These are phyloP conservation scores for Sicyos baderoa DNA, from an alignment of 306 rosid genomes.

Conservation along the genomic window DNA sequence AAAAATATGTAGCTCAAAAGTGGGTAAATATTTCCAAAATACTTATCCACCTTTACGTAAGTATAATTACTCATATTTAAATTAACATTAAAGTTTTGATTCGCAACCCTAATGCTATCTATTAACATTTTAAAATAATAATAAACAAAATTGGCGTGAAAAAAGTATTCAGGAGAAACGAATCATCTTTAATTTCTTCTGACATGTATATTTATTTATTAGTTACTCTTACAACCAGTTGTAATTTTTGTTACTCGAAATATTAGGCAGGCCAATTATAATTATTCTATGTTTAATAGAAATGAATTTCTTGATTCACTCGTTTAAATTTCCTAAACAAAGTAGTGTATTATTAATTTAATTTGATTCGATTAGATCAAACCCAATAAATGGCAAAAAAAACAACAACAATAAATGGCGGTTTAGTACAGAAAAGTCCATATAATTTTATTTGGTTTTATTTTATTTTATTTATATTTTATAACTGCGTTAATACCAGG, in stretches of 20 bases:
- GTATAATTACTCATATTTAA: too few species aligned
- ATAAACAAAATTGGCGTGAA: too few species aligned
- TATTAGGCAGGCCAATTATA: neutral
- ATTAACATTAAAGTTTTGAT: too few species aligned
- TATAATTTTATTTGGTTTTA: too few species aligned
- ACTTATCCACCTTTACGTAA: too few species aligned
- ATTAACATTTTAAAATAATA: too few species aligned
- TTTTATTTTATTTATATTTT: too few species aligned
- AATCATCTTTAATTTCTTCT: neutral
- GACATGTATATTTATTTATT: neutral
- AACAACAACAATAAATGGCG: neutral
- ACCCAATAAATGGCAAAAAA: neutral
- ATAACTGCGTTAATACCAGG: too few species aligned
- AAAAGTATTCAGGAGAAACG: neutral
- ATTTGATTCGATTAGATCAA: neutral
- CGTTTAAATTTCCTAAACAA: neutral
- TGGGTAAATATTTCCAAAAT: too few species aligned
- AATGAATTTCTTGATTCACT: constrained; percentile 4
- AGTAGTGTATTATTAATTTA: neutral
- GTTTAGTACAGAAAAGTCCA: neutral
- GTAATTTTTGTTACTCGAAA: neutral
- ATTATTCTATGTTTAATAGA: neutral
- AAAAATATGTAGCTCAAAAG: too few species aligned
- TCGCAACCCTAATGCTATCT: too few species aligned
- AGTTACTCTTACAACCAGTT: neutral